phyloP scores from a whole-genome alignment of 805 yeast species.

The Candida hispaniensis region DNA sequence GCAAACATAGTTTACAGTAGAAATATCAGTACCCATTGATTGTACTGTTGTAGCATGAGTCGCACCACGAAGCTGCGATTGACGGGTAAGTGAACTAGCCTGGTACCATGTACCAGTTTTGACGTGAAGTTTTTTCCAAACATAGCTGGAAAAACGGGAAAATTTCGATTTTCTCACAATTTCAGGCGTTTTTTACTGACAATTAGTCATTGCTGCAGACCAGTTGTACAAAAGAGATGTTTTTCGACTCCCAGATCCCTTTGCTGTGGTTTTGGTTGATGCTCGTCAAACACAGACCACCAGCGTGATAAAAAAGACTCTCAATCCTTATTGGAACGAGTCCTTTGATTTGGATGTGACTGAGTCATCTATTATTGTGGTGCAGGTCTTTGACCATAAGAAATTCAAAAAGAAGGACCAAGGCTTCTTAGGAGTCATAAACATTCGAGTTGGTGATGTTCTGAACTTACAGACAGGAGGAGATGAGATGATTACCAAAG shows the following conservation, averaged over 20 bases:
- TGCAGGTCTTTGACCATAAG: constrained; percentile 94
- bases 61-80: constrained; percentile 19
- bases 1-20: too few relatives aligned
- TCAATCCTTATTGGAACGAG: constrained; percentile 98
- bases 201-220: constrained; percentile 90
- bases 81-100: constrained; percentile 22
- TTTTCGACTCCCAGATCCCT: constrained; percentile 92
- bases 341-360: constrained; percentile 62
- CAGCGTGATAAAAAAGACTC: constrained; percentile 81
- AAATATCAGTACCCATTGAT: too few relatives aligned
- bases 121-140: neutral
- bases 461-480: constrained; percentile 41
- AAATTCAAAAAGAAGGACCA: constrained; percentile 97
- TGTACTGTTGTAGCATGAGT: too few relatives aligned
- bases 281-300: constrained; percentile 95
- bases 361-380: constrained; percentile 75
- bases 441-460: constrained; percentile 80
- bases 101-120: too few relatives aligned
- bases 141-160: constrained; percentile 11
- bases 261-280: constrained; percentile 95
- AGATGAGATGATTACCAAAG: constrained; percentile 81
- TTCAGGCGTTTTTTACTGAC: neutral
- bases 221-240: constrained; percentile 91
- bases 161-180: neutral
- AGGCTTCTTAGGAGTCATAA: constrained; percentile 94